Percentiles rank a stretch among this genome's conserved stretches.
These are phyloP conservation scores for Globisporangium nunn DNA, from an alignment of 352 stramenopile genomes.

Conservation along the genomic window DNA sequence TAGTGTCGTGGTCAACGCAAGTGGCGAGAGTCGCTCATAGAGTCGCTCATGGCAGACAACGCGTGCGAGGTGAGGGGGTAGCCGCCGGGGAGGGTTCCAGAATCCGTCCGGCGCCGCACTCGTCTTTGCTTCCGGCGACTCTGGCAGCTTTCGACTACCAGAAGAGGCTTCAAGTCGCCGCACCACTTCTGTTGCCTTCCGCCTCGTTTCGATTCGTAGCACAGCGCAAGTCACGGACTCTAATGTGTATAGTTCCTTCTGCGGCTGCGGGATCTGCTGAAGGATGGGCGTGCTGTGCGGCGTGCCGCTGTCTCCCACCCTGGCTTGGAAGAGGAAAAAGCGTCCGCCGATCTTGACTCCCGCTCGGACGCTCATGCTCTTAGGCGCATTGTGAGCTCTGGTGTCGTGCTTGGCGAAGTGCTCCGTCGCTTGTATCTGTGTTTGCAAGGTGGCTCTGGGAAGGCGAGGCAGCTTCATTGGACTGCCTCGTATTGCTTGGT, in stretches of 20 bases:
- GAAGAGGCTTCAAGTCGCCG: background rate
- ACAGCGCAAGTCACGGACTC: conserved; percentile 2
- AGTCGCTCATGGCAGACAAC: conserved; percentile 4
- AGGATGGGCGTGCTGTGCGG: background rate
- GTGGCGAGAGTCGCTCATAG: conserved; percentile 1
- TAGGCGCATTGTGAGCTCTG: background rate
- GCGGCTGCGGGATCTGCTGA: background rate
- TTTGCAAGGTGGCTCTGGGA: background rate
- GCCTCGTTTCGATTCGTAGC: conserved; percentile 5
- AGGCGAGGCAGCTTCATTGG: background rate
- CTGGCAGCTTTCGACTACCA: background rate
- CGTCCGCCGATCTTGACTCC: conserved; percentile 27
- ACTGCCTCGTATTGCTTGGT: background rate
- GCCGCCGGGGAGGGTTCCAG: conserved; percentile 3
- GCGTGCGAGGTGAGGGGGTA: background rate
- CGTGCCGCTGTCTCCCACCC: conserved; percentile 2
- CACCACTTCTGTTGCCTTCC: background rate
- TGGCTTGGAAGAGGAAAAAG: conserved; percentile 26
- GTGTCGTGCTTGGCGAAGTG: background rate
- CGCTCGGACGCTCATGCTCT: background rate
- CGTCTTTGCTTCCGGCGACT: background rate
- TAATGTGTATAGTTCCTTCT: background rate
- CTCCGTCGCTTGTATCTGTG: background rate
- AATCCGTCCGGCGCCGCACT: background rate
- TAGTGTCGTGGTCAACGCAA: conserved; percentile 16